These are phyloP conservation scores for Punica granatum DNA, from an alignment of 345 rosid genomes.

Conservation along the genomic window DNA sequence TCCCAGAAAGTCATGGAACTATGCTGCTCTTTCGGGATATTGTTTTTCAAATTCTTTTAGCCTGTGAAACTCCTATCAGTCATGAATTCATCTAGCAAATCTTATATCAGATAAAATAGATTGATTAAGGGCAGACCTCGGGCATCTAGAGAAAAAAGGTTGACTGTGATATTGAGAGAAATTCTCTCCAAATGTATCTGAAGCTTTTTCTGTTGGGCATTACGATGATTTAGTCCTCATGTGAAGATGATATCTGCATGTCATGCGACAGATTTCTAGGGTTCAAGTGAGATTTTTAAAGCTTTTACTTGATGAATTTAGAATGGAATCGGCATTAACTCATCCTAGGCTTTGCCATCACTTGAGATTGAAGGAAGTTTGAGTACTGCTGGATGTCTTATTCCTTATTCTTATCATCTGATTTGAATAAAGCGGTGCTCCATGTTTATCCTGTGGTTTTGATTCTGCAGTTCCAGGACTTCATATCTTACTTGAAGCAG, in stretches of 20 bases:
- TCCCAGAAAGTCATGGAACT: background rate
- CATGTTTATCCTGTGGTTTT: background rate
- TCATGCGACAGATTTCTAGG: background rate
- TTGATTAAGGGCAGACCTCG: background rate
- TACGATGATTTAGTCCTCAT: background rate
- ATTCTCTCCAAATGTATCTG: background rate
- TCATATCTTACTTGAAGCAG: constrained; percentile 84
- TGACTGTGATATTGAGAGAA: background rate
- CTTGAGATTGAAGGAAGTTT: too few species aligned
- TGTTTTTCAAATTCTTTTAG: constrained; percentile 1
- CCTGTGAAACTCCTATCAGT: background rate
- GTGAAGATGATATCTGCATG: background rate
- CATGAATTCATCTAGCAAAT: background rate
- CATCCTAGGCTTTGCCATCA: too few species aligned
- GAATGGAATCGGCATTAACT: too few species aligned
- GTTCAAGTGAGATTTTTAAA: too few species aligned
- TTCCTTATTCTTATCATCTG: too few species aligned
- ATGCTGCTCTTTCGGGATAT: background rate
- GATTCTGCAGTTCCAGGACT: constrained; percentile 74
- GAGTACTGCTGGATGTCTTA: too few species aligned
- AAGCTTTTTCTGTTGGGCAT: background rate
- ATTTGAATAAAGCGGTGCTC: background rate
- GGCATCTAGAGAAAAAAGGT: background rate
- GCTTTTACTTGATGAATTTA: background rate
- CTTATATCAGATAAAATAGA: background rate